A percentile compares a stretch with the other conserved stretches of the same genome.
Conservation (phyloP, 176 grass and related monocot species). For the Microstegium vimineum region DNA sequence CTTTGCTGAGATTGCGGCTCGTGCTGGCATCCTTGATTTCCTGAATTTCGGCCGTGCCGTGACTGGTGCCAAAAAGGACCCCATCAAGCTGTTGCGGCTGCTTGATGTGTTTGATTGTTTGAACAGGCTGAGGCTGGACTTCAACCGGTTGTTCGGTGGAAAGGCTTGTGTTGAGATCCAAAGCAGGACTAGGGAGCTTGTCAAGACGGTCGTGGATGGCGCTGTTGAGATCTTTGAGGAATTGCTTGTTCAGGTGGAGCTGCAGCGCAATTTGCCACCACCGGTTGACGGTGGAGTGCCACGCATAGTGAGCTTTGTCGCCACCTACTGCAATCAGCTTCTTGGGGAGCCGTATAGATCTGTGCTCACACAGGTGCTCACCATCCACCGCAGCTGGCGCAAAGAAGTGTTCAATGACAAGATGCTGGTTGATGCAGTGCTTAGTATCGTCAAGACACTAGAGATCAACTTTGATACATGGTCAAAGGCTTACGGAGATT, state of each 20-base stretch:
- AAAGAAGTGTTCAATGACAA: slow-evolving; percentile 53
- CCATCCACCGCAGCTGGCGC: slow-evolving; percentile 83
- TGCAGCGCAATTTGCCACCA: slow-evolving; percentile 55
- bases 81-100: slow-evolving; percentile 71
- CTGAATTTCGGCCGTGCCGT: slow-evolving; percentile 51
- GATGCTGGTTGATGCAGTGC: slow-evolving; percentile 52
- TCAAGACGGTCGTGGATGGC: slow-evolving; percentile 75
- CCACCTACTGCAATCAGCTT: slow-evolving; percentile 74
- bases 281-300: slow-evolving; percentile 55
- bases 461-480: slow-evolving; percentile 69
- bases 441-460: slow-evolving; percentile 50
- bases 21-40: slow-evolving; percentile 62
- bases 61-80: slow-evolving; percentile 62
- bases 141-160: slow-evolving; percentile 67
- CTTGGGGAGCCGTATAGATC: slow-evolving; percentile 48
- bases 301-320: slow-evolving; percentile 54
- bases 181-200: slow-evolving; percentile 58
- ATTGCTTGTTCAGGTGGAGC: slow-evolving; percentile 67
- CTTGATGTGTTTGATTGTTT: slow-evolving; percentile 65
- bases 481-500: slow-evolving; percentile 62
- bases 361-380: slow-evolving; percentile 56
- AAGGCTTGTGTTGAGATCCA: slow-evolving; percentile 77
- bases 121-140: slow-evolving; percentile 60
- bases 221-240: slow-evolving; percentile 68
- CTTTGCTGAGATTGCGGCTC: slow-evolving; percentile 60